Base-by-base conservation (phyloP, 495 filamentous ascomycete genomes). In the Talaromyces wortmannii region DNA sequence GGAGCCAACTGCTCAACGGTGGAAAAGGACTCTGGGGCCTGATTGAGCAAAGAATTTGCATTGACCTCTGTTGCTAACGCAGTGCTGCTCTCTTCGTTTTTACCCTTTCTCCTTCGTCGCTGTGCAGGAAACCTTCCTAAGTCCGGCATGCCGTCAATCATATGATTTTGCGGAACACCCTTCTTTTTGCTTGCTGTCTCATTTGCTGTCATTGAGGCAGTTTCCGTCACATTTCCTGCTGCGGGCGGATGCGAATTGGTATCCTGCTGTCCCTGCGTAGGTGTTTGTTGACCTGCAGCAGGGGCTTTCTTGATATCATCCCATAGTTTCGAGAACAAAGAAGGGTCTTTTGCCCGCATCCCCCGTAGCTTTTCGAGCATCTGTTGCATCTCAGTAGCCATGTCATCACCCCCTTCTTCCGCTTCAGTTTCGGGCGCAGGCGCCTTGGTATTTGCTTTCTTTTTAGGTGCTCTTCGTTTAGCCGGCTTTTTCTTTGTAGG, bases 361-460 rank as follows among this genome's bases (percentile, higher is more conserved):
- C 71, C 63, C 5, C 63, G 57, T 58, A 71, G 71, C 51, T 64
- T 71, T 51, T 67, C 63, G 5, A 71, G 57, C 68, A 71, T 68
- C 47, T 44, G 45, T 50, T 61, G 71, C 68, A 71, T 69, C 43
- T 70, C 64, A 31, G 57, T 30, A 23, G 61, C 67, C 52, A 70
- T 70, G 33, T 67, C 11, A 45, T 50, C 47, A n/a, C 48, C 44
- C 12, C 46, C 30, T 15, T 56, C 47, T 29, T n/a, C 45, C 7
- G 53, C 6, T 11, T 45, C 45, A 7, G 45, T 15, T 6, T 55
- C 46, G 16, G 29, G 23, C 23, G 44, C 46, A 15, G 31, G 40
- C 6, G 33, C 45, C 32, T 53, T 53, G 8, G 30, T n/a, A 18
- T 45, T 45, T n/a, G 43, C 52, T 36, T 43, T 52, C 36, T 15